Base-by-base conservation (phyloP, 2,329 filamentous ascomycete species). In the Coniochaeta sp. region DNA sequence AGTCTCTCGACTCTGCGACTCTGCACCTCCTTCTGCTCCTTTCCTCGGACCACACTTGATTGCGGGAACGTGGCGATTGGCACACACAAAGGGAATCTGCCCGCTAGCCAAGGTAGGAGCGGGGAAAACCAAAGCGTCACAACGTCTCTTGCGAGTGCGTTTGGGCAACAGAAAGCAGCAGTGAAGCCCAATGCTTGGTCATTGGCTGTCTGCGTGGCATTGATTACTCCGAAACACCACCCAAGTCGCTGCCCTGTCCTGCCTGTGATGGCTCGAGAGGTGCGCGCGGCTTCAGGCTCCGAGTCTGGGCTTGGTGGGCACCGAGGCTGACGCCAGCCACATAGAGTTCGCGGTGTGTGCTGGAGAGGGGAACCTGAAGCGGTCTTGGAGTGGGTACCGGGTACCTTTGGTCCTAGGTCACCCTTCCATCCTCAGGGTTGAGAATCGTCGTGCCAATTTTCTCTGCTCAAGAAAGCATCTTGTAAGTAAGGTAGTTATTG, bases 301-400 rank as follows among this genome's bases (percentile, higher is more conserved):
- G 26, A 28, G 47, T 52, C 47, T 52, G 47, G 47, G 54, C 54
- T 56, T n/a, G n/a, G 54, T 38, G 54, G 54, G 54, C 30, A 56
- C 30, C 54, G 24, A 56, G 54, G 54, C 54, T 56, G 54, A 56
- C 54, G 54, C 54, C 54, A 56, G 54, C 54, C 54, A 56, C 54
- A 56, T 24, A 52, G 47, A 28, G 12, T 52, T 52, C 47, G 47
- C 47, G 47, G 47, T 30, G 47, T 30, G 47, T 4, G 16, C n/a
- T n/a, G 26, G 47, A 30, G 47, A 52, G 47, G 47, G 47, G 47
- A 30, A 30, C n/a, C n/a, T n/a, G 14, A 14, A 24, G 47, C 3
- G 5, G n/a, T 28, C 24, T 17, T 17, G 47, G 12, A 52, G 47
- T 30, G 47, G 47, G n/a, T n/a, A n/a, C n/a, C n/a, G n/a, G n/a